These are phyloP conservation scores for Hamamelis virginiana DNA, from an alignment of 164 flowering plant species.

Conservation along the genomic window DNA sequence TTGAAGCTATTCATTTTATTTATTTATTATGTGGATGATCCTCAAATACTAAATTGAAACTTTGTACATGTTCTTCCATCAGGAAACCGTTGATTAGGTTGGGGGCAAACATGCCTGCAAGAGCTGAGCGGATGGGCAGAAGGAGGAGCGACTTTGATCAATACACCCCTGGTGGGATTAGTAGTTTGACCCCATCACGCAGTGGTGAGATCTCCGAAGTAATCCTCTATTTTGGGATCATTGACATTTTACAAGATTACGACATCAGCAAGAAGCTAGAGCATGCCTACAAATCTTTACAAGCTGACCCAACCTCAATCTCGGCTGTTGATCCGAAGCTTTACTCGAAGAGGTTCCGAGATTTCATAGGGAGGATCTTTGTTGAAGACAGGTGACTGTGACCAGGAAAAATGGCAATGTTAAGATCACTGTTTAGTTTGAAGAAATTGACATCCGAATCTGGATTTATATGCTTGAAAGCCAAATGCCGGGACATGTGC, in stretches of 20 bases:
- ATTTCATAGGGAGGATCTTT: constrained; percentile 70
- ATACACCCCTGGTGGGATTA: constrained; percentile 36
- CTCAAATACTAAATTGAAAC: too few species aligned
- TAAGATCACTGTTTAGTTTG: too few species aligned
- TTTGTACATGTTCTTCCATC: constrained; percentile 10
- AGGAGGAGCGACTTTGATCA: constrained; percentile 67
- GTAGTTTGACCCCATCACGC: constrained; percentile 39
- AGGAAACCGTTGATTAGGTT: constrained; percentile 71
- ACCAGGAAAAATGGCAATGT: too few species aligned
- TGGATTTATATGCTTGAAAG: too few species aligned
- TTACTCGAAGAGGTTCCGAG: constrained; percentile 77
- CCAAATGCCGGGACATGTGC: neutral
- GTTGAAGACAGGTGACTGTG: constrained; percentile 54
- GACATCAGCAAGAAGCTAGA: constrained; percentile 89
- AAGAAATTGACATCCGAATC: too few species aligned
- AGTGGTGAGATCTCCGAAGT: constrained; percentile 67
- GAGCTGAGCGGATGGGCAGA: constrained; percentile 65
- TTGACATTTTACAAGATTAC: constrained; percentile 86
- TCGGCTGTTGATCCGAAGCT: constrained; percentile 92
- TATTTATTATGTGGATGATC: too few species aligned
- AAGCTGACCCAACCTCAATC: constrained; percentile 76
- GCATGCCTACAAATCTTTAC: constrained; percentile 87
- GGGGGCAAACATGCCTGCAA: constrained; percentile 87
- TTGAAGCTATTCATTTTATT: too few species aligned
- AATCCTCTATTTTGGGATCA: constrained; percentile 79